Evolutionary conservation across 2,329 filamentous ascomycete species (phyloP).

Genomic region (Epichloe amarillans): DNA sequence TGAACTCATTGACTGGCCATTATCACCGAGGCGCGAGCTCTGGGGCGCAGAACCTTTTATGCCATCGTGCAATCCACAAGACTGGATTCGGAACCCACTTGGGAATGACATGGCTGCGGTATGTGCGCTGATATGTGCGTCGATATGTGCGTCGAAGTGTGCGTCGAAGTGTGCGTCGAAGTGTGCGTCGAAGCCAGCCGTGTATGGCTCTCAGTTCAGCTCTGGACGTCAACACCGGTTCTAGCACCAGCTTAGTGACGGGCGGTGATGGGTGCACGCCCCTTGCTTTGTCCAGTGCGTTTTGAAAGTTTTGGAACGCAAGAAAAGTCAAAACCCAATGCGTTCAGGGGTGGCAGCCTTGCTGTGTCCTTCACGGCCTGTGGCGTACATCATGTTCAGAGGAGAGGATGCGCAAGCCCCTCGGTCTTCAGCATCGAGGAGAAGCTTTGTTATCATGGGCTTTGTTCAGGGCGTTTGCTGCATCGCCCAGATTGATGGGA

Average conservation of each 20-base stretch:
- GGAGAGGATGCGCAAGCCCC: neutral
- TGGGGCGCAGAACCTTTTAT: slow-evolving; percentile 7
- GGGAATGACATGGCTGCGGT: neutral
- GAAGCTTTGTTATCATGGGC: too few relatives aligned
- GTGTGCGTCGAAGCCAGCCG: neutral
- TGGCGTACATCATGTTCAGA: neutral
- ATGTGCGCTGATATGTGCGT: slow-evolving; percentile 4
- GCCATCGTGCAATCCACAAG: neutral
- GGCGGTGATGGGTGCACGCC: neutral
- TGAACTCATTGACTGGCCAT: neutral
- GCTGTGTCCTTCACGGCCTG: neutral
- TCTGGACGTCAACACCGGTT: slow-evolving; percentile 3
- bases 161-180: too few relatives aligned
- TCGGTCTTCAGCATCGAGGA: neutral
- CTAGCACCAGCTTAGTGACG: neutral
- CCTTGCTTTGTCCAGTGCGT: neutral
- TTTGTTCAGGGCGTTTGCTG: too few relatives aligned
- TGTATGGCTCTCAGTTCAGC: slow-evolving; percentile 7
- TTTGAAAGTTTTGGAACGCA: neutral
- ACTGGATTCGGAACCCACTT: slow-evolving; percentile 3
- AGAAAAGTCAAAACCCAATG: neutral
- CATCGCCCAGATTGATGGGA: too few relatives aligned
- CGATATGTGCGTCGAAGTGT: neutral
- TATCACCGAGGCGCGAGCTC: neutral
- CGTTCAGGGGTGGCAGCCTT: neutral